Base-by-base conservation (phyloP, 805 yeast genomes). In the Candida xyloterini region DNA sequence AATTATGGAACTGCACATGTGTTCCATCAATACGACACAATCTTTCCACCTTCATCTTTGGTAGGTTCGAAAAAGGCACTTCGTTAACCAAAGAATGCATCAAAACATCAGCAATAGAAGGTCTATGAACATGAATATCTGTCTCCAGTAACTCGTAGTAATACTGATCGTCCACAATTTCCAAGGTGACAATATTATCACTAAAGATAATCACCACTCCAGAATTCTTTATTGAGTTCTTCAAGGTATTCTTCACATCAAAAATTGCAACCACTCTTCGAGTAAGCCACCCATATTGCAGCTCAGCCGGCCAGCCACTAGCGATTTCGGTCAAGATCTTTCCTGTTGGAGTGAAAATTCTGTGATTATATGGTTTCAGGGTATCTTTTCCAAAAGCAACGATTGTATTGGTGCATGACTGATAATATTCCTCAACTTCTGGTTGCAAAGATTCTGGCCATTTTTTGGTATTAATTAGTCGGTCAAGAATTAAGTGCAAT, bases 81-180 rank as follows among this genome's bases (percentile, higher is more conserved):
- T 87, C 95, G 57, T 91, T 91, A 22, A 85, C 78, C 56, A 91
- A 68, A 0, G 96, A 87, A 54, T 90, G 95, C 95, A 90, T 87
- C 43, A 91, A 65, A 33, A 87, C 71, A 59, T 89, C 96, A 0
- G 95, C 73, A 10, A 84, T 68, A 3, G 82, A 71, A 2, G 93
- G 84, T 32, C 65, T 53, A 33, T 68, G 70, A 20, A 70, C 54
- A 6, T 42, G 43, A 9, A 30, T 27, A 3, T 38, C 35, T 26
- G 30, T 27, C 35, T 31, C 50, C 45, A 46, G 35, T 3, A 29
- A 26, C 18, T 53, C 45, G 20, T 42, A 42, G 36, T 69, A 68
- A 47, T 69, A 66, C 4, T 60, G 59, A 25, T 66, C 65, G 52
- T 81, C 76, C 28, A 65, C 46, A 30, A 84, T 70, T 34, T 72